Evolutionary conservation across 2,329 filamentous ascomycete genomes (phyloP).

Genomic region (Cordyceps cicadae): DNA sequence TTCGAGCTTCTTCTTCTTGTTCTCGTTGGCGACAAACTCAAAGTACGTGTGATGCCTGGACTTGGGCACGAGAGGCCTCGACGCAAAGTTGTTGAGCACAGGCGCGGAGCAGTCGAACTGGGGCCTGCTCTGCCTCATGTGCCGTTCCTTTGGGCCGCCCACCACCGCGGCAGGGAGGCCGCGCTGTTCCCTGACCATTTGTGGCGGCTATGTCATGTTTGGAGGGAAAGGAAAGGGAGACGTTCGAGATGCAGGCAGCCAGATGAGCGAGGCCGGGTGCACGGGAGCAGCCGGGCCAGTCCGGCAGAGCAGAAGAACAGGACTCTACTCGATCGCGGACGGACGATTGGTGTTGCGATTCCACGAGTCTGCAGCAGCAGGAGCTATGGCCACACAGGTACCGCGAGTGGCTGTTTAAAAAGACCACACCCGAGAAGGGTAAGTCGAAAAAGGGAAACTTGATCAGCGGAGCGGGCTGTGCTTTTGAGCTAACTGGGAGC

Average conservation of each 20-base stretch:
- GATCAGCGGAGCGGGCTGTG: constrained; percentile 1
- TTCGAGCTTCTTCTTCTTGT: constrained; percentile 58
- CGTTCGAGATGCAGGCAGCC: background rate
- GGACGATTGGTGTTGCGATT: background rate
- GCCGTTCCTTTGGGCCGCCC: constrained; percentile 28
- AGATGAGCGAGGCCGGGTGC: background rate
- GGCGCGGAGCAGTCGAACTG: constrained; percentile 27
- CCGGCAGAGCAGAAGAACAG: background rate
- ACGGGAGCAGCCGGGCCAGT: background rate
- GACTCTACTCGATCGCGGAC: background rate
- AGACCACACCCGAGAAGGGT: constrained; percentile 6
- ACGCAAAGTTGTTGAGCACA: constrained; percentile 27
- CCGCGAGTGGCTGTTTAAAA: background rate
- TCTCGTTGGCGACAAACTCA: constrained; percentile 55
- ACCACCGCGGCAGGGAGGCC: constrained; percentile 22
- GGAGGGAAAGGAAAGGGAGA: background rate
- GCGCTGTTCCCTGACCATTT: constrained; percentile 31
- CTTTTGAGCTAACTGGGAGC: constrained; percentile 3
- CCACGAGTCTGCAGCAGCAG: background rate
- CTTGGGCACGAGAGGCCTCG: constrained; percentile 33
- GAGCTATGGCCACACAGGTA: constrained; percentile 5
- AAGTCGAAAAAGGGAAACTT: background rate
- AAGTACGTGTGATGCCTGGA: constrained; percentile 54
- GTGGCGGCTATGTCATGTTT: constrained; percentile 15
- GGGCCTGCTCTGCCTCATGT: constrained; percentile 24